Conservation (phyloP, 2,329 filamentous ascomycete species). For the Penicillium digitatum region DNA sequence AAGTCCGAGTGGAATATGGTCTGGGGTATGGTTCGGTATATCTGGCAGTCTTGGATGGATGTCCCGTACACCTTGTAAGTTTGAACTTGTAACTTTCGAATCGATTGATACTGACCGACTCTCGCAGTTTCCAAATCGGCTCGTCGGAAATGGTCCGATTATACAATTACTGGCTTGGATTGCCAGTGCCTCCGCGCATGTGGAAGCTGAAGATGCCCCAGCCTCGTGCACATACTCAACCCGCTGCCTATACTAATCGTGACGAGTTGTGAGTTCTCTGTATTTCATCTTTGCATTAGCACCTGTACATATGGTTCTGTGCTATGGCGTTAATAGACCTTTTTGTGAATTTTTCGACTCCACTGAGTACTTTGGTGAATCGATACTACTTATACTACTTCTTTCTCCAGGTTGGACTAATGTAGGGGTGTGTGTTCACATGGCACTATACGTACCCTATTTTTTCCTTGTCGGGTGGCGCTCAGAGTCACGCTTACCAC, state of each 20-base stretch:
- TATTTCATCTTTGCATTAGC: slow-evolving; percentile 12
- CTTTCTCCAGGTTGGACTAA: background rate
- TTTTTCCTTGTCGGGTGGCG: too few species aligned
- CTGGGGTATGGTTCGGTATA: slow-evolving; percentile 59
- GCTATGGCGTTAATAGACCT: slow-evolving; percentile 14
- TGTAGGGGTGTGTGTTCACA: background rate
- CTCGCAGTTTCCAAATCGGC: slow-evolving; percentile 49
- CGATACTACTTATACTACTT: background rate
- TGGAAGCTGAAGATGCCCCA: slow-evolving; percentile 53
- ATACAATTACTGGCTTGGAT: slow-evolving; percentile 62
- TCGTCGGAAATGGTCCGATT: slow-evolving; percentile 53
- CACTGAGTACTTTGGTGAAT: slow-evolving; percentile 1
- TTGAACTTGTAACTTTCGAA: background rate
- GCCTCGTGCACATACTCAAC: background rate
- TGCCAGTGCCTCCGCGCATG: slow-evolving; percentile 53
- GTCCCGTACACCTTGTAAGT: slow-evolving; percentile 69
- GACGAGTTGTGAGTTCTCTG: slow-evolving; percentile 42
- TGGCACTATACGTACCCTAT: too few species aligned
- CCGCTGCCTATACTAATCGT: slow-evolving; percentile 8
- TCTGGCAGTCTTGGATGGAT: slow-evolving; percentile 66
- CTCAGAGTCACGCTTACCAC: too few species aligned
- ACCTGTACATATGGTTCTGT: slow-evolving; percentile 18
- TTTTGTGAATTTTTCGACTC: background rate
- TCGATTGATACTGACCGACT: slow-evolving; percentile 8
- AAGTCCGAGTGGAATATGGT: slow-evolving; percentile 62